Percentiles rank a stretch among this genome's conserved stretches.
phyloP scores from a whole-genome alignment of 192 early-diverging fungal genomes.

The Chytriomyces hyalinus region DNA sequence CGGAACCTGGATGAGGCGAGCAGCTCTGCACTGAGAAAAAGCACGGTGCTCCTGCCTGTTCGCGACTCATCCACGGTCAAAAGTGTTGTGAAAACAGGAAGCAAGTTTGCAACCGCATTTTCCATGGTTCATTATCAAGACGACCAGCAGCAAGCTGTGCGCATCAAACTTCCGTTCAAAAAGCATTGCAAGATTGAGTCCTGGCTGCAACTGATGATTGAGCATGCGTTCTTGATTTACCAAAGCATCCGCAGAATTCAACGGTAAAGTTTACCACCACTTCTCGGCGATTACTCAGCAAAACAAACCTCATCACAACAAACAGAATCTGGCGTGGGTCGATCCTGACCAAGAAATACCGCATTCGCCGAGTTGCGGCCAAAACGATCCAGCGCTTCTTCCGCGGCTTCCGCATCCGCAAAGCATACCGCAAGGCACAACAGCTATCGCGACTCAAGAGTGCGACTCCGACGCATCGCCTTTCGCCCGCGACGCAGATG shows the following conservation, averaged over 20 bases:
- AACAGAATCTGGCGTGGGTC: constrained; percentile 5
- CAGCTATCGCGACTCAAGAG: neutral
- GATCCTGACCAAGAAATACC: neutral
- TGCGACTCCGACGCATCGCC: neutral
- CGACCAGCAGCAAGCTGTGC: neutral
- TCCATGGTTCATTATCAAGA: neutral
- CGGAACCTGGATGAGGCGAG: too few species aligned
- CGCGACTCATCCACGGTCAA: neutral
- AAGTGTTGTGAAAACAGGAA: neutral
- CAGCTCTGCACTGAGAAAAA: neutral
- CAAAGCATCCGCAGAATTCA: constrained; percentile 19
- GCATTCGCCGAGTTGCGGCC: neutral
- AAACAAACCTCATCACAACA: neutral
- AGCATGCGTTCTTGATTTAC: constrained; percentile 10
- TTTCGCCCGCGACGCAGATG: neutral
- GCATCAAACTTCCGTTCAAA: constrained; percentile 19
- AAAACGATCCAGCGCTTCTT: constrained; percentile 14
- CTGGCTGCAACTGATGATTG: constrained; percentile 4
- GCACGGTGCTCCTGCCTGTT: neutral
- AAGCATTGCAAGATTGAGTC: constrained; percentile 6
- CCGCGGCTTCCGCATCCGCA: neutral
- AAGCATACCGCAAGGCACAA: neutral
- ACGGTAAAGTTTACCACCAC: neutral
- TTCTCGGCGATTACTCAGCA: neutral
- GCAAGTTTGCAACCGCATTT: neutral